Evolutionary conservation across 805 yeast species (phyloP), one percentile per base, ranked within the genome.

Genomic region (Ogataea nitratoaversa): DNA sequence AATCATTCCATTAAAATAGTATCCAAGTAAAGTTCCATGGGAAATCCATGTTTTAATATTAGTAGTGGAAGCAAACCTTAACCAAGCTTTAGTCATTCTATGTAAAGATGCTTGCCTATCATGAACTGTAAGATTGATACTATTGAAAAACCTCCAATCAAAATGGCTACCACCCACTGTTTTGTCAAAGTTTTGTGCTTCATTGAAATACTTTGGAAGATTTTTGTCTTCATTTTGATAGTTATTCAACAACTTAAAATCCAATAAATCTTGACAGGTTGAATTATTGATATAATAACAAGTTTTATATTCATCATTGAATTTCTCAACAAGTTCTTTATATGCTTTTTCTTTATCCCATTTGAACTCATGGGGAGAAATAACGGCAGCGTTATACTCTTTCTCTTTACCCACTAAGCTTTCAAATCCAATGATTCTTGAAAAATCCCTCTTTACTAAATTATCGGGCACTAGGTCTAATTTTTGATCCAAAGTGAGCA

Each of bases 1-100:
- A 5, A 67, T 61, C 43, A 74, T 55, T 1, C 82, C 83, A 53
- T 75, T 77, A 71, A 77, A 78, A 48, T 73, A 71, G 75, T 80
- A 79, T 7, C 82, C 80, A 20, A 80, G 65, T 42, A 80, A 62
- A 8, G 83, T 65, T 2, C 86, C 86, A 56, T 79, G 83, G 5
- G 81, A 76, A 27, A 80, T 66, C 84, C 85, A 81, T 0, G 82
- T 71, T 9, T 63, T 52, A 5, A 80, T 47, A 2, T 68, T 71
- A 17, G 68, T 60, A 12, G 66, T 61, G 14, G 62, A 53, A 23
- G 77, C 58, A 51, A 78, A 75, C 31, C 69, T 63, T 17, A 79
- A 64, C 78, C 83, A 81, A 3, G 78, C 68, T 40, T 79, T 63
- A 5, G 72, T 48, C 28, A 79, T 47, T 34, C 74, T 67, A 51